Conservation (phyloP, 2,329 filamentous ascomycete species). For the Diaporthe nobilis region DNA sequence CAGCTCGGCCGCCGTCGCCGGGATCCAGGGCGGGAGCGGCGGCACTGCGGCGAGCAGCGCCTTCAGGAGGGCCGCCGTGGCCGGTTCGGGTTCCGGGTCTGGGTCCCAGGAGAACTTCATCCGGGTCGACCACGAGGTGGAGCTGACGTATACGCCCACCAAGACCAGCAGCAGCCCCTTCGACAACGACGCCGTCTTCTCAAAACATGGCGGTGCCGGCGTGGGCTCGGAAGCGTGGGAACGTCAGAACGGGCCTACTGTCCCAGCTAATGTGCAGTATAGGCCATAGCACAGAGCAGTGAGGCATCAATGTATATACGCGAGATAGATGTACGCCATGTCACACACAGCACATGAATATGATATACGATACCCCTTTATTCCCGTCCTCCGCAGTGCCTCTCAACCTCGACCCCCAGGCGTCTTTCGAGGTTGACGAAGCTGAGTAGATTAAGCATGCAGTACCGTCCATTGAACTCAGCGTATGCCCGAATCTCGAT, state of each 20-base stretch:
- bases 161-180: constrained; percentile 5
- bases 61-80: constrained; percentile 16
- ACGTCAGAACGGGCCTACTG: neutral
- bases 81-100: neutral
- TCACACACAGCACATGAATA: constrained; percentile 1
- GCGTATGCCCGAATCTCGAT: neutral
- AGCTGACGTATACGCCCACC: constrained; percentile 23
- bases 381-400: neutral
- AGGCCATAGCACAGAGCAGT: too few species aligned
- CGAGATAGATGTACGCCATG: constrained; percentile 7
- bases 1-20: neutral
- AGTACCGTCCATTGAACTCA: neutral
- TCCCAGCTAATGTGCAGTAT: neutral
- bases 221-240: constrained; percentile 7
- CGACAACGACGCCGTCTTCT: neutral
- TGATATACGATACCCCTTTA: constrained; percentile 11
- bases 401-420: too few species aligned
- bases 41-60: constrained; percentile 7
- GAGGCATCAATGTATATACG: constrained; percentile 14
- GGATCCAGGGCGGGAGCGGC: neutral
- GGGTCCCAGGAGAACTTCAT: constrained; percentile 21
- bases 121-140: constrained; percentile 21
- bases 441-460: neutral
- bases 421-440: neutral
- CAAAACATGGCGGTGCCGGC: neutral